phyloP scores from a whole-genome alignment of 495 filamentous ascomycete species.

The Amniculicola lignicola region DNA sequence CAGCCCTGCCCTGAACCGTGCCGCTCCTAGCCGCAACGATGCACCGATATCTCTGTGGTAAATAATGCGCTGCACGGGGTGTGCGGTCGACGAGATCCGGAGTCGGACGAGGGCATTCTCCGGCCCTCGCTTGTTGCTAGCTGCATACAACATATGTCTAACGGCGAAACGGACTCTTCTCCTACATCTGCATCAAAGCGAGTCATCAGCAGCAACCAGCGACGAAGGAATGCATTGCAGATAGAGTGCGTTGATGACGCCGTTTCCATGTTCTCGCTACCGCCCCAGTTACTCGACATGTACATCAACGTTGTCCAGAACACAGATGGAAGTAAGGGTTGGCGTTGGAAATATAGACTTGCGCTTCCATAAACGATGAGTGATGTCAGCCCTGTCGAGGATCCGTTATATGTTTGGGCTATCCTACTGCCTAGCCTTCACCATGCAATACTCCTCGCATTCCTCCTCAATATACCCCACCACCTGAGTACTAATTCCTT shows the following conservation, averaged over 20 bases:
- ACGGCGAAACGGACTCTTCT: background rate
- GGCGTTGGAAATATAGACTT: background rate
- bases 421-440: background rate
- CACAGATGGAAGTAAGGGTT: too few relatives aligned
- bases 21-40: background rate
- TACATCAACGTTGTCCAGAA: too few relatives aligned
- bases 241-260: too few relatives aligned
- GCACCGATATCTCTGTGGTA: background rate
- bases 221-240: background rate
- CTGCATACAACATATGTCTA: background rate
- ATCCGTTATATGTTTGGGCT: constrained; percentile 6
- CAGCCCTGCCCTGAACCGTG: background rate
- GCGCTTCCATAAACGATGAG: background rate
- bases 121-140: constrained; percentile 1
- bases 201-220: background rate
- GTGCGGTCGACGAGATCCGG: background rate
- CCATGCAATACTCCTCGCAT: background rate
- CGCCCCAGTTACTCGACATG: background rate
- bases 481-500: background rate
- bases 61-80: background rate
- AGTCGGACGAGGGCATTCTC: background rate
- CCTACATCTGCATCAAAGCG: background rate
- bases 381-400: background rate
- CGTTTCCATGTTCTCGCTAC: background rate
- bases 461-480: constrained; percentile 4